A percentile compares a stretch with the other conserved stretches of the same genome.
Conservation (phyloP, 768 basidiomycete species). For the Leccinum truebloodii region DNA sequence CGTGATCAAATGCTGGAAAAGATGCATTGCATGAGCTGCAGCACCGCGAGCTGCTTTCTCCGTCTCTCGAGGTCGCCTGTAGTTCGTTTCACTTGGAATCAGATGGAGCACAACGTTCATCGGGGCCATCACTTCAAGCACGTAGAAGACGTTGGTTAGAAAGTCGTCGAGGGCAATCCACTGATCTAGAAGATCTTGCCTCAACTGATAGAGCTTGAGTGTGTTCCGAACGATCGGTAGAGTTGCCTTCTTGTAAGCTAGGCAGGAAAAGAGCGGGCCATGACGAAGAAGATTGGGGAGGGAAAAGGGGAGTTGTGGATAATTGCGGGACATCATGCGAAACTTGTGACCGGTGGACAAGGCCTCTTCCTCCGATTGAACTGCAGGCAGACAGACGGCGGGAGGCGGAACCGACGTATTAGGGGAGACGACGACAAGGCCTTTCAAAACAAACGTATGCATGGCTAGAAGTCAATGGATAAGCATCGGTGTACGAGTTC, state of each 20-base stretch:
- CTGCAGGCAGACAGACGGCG: too few relatives aligned
- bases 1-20: slow-evolving; percentile 1
- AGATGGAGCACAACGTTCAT: neutral
- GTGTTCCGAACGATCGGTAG: neutral
- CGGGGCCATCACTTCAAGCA: neutral
- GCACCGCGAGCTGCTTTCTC: neutral
- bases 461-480: neutral
- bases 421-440: neutral
- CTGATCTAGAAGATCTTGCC: neutral
- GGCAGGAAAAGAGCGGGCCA: slow-evolving; percentile 2
- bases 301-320: neutral
- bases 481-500: neutral
- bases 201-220: neutral
- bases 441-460: neutral
- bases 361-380: neutral
- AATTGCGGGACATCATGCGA: neutral
- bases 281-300: neutral
- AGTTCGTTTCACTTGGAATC: neutral
- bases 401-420: neutral
- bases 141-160: neutral
- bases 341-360: neutral
- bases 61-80: neutral
- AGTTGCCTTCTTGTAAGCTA: neutral
- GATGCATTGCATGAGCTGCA: neutral
- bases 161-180: slow-evolving; percentile 1